Evolutionary conservation across 345 rosid genomes (phyloP), one percentile per base, ranked within the genome.

Genomic region (Hibiscus mutabilis): DNA sequence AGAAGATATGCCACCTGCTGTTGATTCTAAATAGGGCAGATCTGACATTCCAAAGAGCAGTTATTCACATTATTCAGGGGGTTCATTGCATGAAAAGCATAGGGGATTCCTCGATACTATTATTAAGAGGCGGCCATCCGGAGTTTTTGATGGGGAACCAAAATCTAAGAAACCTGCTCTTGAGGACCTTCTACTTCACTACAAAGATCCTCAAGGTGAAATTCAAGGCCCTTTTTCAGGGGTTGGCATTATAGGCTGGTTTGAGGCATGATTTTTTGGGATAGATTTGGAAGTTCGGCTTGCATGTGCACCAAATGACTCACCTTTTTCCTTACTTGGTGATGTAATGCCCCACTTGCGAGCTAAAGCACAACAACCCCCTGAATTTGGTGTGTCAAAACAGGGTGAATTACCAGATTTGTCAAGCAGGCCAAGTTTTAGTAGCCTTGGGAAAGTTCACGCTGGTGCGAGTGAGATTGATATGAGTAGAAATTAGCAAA

Each of bases 331-430:
- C 22, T 79, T 72, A 78, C 99, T 95, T 35, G 93, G 99, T 71
- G 97, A 95, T 86, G 91, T 89, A 27, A 95, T 92, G 97, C 99
- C 99, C 70, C 99, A 95, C 81, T 80, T 95, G 74, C 86, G 91
- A 68, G 91, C 97, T 60, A 95, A 95, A 82, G 93, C 97, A 6
- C 86, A 97, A 60, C 97, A 97, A 53, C 99, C 99, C 5, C 97
- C 99, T 79, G 97, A 97, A 60, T 95, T 95, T 83, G 75, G 80
- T 18, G 79, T 64, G 19, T 79, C 86, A 51, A 94, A 94, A 81
- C 97, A 53, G 75, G 83, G 70, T 69, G 97, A 94, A 70, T 40
- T 59, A 21, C 60, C 76, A n/a, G 96, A 87, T 79, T 69, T 81
- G 67, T 73, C 84, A 12, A 81, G 59, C 75, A 78, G 81, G 78